Evolutionary conservation across 1,284 basidiomycete species (phyloP), one percentile per base, ranked within the genome.

Genomic region (Hymenochaete sp.): DNA sequence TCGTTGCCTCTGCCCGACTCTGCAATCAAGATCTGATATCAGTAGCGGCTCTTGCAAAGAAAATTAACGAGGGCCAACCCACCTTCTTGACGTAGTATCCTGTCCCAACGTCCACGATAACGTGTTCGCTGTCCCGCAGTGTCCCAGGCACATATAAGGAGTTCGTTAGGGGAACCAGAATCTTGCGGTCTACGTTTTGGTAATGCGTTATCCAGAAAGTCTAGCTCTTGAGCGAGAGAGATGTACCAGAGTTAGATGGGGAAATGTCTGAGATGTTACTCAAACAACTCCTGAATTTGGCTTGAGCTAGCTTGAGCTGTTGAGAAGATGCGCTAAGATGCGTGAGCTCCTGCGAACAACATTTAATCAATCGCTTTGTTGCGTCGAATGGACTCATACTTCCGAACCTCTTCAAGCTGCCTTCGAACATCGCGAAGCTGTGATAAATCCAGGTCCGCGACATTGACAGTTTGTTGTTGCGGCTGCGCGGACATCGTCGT

Each of bases 61-160:
- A 35, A 6, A n/a, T 16, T 6, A 19, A 35, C 28, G 28, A 10
- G 9, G 11, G 4, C 38, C 18, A 36, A 42, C 71, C 49, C 45
- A 91, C 93, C 76, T 97, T 98, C 63, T 90, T 83, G 14, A 98
- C 84, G 58, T 86, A 98, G 66, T 97, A 98, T 0, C 95, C 95
- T 0, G 95, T 98, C 2, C 95, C 95, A 25, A 98, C 77, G 61
- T 98, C 95, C 14, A 98, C 81, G 49, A 98, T 83, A 39, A 98
- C 93, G 53, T 90, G 78, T 40, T 92, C 83, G 1, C 77, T 64
- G 59, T 97, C 86, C 21, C 71, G 72, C 27, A 98, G 72, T 64
- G 83, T 92, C 24, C 93, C 95, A 1, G 93, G 92, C 11, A 98
- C 88, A 61, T 98, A 98, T 3, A 98, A 74, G 1, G 92, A 96